A percentile compares a stretch with the other conserved stretches of the same genome.
Conservation (phyloP, 768 basidiomycete species). For the Asterophora lycoperdoides region DNA sequence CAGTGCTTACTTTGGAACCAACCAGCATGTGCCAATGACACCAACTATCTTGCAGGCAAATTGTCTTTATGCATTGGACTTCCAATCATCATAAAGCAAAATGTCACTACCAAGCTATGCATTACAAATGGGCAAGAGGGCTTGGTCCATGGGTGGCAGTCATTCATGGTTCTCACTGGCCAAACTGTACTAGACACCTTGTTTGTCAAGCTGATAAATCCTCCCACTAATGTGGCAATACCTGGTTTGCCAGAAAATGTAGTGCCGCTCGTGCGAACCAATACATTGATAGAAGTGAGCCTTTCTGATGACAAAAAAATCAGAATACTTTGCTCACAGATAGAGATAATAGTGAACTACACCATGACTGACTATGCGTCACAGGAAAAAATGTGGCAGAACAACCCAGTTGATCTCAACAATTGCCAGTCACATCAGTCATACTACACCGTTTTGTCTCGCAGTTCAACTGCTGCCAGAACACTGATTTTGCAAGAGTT, state of each 20-base stretch:
- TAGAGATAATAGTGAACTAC: no score
- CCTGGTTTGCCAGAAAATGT: neutral
- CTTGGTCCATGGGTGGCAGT: neutral
- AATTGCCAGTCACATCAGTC: no score
- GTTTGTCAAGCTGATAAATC: neutral
- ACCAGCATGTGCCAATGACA: no score
- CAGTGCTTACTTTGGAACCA: no score
- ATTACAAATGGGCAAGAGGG: no score
- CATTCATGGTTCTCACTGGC: neutral
- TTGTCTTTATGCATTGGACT: neutral
- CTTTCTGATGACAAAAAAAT: neutral
- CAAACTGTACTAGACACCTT: neutral
- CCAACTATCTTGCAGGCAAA: neutral
- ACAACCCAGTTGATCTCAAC: no score
- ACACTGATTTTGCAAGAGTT: no score
- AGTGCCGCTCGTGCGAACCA: no score
- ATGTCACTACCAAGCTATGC: neutral
- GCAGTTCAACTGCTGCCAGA: no score
- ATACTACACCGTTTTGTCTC: no score
- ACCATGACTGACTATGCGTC: slow-evolving; percentile 1
- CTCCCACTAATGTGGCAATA: neutral
- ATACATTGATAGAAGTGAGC: no score
- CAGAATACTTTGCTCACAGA: neutral
- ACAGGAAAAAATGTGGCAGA: no score
- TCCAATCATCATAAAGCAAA: neutral